phyloP scores from a whole-genome alignment of 768 basidiomycete species.

The Phlebiopsis flavidoalba region DNA sequence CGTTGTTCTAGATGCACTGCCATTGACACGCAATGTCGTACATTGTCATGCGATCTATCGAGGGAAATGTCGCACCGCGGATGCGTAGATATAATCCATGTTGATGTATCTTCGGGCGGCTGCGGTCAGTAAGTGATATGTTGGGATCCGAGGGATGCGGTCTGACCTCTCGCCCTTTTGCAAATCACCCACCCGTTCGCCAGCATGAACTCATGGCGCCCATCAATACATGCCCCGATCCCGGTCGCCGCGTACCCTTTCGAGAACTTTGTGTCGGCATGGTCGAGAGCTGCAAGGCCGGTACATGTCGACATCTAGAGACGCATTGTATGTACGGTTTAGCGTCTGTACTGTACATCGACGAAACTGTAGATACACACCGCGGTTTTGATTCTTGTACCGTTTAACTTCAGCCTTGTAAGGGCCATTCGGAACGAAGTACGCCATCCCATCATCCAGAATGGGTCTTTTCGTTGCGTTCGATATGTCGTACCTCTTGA shows the following conservation, averaged over 20 bases:
- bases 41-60: background rate
- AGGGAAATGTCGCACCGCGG: constrained; percentile 5
- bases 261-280: background rate
- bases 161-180: constrained; percentile 23
- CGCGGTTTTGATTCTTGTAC: background rate
- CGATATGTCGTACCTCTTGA: constrained; percentile 17
- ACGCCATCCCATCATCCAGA: constrained; percentile 20
- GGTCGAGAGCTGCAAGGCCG: constrained; percentile 12
- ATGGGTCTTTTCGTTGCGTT: constrained; percentile 7
- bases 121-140: background rate
- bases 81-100: constrained; percentile 10
- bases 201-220: constrained; percentile 17
- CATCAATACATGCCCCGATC: constrained; percentile 6
- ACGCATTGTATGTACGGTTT: background rate
- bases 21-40: constrained; percentile 22
- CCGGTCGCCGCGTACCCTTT: background rate
- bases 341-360: background rate
- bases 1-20: constrained; percentile 11
- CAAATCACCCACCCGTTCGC: constrained; percentile 20
- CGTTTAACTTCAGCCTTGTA: constrained; percentile 18
- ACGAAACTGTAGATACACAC: constrained; percentile 11
- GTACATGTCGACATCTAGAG: constrained; percentile 13
- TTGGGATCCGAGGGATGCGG: constrained; percentile 18
- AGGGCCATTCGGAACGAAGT: constrained; percentile 17
- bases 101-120: background rate